Evolutionary conservation across 768 basidiomycete genomes (phyloP).

Genomic region (Tylopilus sp.): DNA sequence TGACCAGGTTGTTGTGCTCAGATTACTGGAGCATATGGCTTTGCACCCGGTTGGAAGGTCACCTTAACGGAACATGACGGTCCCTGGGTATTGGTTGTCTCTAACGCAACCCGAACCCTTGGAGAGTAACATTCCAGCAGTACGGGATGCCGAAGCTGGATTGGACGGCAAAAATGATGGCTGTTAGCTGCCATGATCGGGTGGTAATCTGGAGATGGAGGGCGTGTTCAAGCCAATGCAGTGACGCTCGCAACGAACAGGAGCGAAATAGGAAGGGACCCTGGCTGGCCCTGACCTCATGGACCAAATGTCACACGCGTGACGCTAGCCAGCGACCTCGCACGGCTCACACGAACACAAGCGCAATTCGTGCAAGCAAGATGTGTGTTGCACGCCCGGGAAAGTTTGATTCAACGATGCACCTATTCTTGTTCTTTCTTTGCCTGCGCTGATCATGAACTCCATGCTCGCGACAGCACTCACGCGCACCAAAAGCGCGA

Average conservation of each 20-base stretch:
- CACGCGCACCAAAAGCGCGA: slow-evolving; percentile 36
- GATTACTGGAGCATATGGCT: no score
- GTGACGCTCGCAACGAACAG: no score
- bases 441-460: slow-evolving; percentile 20
- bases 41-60: no score
- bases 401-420: slow-evolving; percentile 2
- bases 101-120: background rate
- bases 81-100: background rate
- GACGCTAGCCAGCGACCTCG: no score
- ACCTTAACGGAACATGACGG: no score
- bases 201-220: background rate
- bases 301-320: no score
- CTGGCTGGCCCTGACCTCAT: no score
- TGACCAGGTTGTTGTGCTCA: no score
- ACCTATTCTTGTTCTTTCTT: slow-evolving; percentile 18
- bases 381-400: background rate
- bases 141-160: no score
- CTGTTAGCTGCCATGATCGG: background rate
- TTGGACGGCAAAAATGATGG: background rate
- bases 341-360: background rate
- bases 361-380: background rate
- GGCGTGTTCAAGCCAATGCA: background rate
- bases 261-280: no score
- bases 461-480: slow-evolving; percentile 22
- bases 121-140: no score